A percentile compares a stretch with the other conserved stretches of the same genome.
Evolutionary conservation across 495 filamentous ascomycete species (phyloP).

Genomic region (Neurospora sp.): DNA sequence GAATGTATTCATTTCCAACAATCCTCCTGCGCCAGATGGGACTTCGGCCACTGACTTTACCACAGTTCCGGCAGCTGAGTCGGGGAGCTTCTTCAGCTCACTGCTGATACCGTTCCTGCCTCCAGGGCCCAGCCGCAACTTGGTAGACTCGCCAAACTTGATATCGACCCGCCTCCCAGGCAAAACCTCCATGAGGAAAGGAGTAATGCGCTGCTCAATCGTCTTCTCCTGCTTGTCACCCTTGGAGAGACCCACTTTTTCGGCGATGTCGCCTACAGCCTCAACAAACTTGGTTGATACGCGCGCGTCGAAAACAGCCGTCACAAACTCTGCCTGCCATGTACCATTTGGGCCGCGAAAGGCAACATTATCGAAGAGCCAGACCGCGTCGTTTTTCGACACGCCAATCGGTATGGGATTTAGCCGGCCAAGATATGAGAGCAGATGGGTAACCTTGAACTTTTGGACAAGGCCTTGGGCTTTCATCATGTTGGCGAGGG

Average conservation of each 20-base stretch:
- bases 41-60: slow-evolving; percentile 37
- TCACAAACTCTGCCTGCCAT: slow-evolving; percentile 75
- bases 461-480: slow-evolving; percentile 5
- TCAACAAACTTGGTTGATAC: slow-evolving; percentile 54
- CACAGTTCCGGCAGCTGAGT: slow-evolving; percentile 26
- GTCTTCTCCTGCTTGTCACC: slow-evolving; percentile 48
- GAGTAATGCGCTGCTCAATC: slow-evolving; percentile 60
- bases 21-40: slow-evolving; percentile 33
- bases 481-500: slow-evolving; percentile 15
- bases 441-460: slow-evolving; percentile 23
- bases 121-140: slow-evolving; percentile 56
- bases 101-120: slow-evolving; percentile 59
- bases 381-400: slow-evolving; percentile 52
- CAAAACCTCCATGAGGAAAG: slow-evolving; percentile 67
- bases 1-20: slow-evolving; percentile 51
- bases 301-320: slow-evolving; percentile 65
- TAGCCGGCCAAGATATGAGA: slow-evolving; percentile 35
- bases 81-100: slow-evolving; percentile 41
- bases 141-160: slow-evolving; percentile 32
- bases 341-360: slow-evolving; percentile 41
- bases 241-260: slow-evolving; percentile 60
- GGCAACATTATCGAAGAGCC: slow-evolving; percentile 87
- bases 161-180: slow-evolving; percentile 55
- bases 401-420: slow-evolving; percentile 36
- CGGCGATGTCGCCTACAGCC: slow-evolving; percentile 58